Conservation (phyloP, 495 filamentous ascomycete species). For the Paragyromitra xinjiangensis region DNA sequence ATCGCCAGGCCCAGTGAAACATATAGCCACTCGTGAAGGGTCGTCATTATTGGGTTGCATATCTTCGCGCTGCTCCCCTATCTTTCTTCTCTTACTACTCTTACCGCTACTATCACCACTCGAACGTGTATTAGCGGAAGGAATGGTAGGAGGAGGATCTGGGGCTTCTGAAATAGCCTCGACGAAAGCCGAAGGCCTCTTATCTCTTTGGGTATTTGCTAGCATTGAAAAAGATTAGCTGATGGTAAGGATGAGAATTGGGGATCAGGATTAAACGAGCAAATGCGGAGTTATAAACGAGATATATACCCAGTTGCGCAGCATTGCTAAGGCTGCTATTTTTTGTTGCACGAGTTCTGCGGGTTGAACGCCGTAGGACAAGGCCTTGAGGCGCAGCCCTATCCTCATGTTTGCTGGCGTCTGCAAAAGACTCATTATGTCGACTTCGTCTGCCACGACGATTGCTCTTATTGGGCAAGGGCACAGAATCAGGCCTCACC, state of each 20-base stretch:
- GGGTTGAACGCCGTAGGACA: not conserved
- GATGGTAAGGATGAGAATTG: not conserved
- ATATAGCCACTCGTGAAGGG: not conserved
- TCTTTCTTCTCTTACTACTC: not conserved
- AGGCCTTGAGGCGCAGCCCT: not conserved
- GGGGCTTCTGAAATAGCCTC: not conserved
- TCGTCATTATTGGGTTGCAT: not conserved
- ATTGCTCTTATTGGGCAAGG: conserved; percentile 2
- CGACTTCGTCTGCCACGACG: conserved; percentile 2
- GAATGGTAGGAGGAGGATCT: not conserved
- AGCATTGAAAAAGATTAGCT: not conserved
- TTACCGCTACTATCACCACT: not conserved
- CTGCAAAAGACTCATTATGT: conserved; percentile 1
- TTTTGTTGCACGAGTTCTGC: not conserved
- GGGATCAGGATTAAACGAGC: not conserved
- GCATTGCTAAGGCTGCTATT: not conserved
- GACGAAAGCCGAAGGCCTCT: not conserved
- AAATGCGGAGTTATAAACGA: not conserved
- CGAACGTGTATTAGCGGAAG: not conserved
- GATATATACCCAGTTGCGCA: not conserved
- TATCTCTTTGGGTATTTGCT: not conserved
- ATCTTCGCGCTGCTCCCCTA: not conserved
- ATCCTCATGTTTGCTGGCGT: conserved; percentile 1
- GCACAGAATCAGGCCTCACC: not conserved
- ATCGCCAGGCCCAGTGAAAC: not conserved